These are phyloP conservation scores for Globisporangium barbulae DNA, from an alignment of 352 stramenopile genomes.

Conservation along the genomic window DNA sequence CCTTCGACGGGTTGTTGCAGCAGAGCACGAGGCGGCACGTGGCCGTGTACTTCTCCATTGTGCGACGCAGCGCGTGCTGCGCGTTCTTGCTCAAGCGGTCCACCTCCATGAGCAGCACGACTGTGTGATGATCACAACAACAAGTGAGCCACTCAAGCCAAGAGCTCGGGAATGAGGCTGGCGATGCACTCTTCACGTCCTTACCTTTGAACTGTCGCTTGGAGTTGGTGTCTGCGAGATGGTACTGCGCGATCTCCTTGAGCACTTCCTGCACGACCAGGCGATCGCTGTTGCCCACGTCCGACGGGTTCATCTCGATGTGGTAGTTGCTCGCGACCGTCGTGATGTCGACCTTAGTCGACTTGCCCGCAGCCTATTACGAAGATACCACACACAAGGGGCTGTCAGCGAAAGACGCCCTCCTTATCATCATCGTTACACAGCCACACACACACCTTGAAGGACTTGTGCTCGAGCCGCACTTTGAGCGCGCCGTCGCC, in stretches of 20 bases:
- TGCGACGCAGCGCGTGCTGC: conserved; percentile 96
- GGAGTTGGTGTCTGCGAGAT: conserved; percentile 73
- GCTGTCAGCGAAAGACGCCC: too few relatives aligned
- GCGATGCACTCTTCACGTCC: background rate
- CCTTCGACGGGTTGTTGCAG: conserved; percentile 96
- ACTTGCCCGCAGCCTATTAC: conserved; percentile 55
- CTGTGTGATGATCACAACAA: conserved; percentile 18
- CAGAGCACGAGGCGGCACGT: conserved; percentile 97
- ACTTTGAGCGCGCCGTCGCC: conserved; percentile 92
- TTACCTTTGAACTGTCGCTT: conserved; percentile 68
- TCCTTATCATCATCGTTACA: too few relatives aligned
- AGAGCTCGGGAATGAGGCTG: too few relatives aligned
- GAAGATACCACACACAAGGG: too few relatives aligned
- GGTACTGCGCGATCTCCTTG: conserved; percentile 98
- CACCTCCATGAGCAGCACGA: conserved; percentile 97
- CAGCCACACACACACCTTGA: conserved; percentile 86
- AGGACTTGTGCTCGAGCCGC: conserved; percentile 88
- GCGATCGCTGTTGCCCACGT: conserved; percentile 96
- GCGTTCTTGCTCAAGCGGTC: conserved; percentile 97
- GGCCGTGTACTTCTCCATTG: conserved; percentile 95
- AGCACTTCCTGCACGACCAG: conserved; percentile 99
- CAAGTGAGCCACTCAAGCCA: too few relatives aligned
- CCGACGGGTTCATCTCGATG: conserved; percentile 98
- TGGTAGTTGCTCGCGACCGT: conserved; percentile 98
- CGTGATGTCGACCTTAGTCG: conserved; percentile 96